phyloP scores from a whole-genome alignment of 2,329 filamentous ascomycete species.

The Aspergillaceae sp. region DNA sequence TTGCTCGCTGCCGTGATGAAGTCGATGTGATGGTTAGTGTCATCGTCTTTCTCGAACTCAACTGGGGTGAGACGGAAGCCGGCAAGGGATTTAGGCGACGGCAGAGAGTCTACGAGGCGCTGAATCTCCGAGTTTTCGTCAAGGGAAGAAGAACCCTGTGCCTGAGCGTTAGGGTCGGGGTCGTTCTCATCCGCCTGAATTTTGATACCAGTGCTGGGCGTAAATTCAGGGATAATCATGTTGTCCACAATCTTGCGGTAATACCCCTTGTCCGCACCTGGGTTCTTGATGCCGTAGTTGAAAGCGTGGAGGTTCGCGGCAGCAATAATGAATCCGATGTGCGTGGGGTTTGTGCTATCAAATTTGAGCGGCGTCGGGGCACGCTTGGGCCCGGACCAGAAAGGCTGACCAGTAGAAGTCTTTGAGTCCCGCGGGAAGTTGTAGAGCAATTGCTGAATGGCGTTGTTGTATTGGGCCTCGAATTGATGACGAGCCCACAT shows the following conservation, averaged over 20 bases:
- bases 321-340: conserved; percentile 79
- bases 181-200: conserved; percentile 96
- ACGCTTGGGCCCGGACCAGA: conserved; percentile 98
- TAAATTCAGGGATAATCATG: conserved; percentile 93
- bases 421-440: conserved; percentile 94
- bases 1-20: conserved; percentile 98
- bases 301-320: conserved; percentile 91
- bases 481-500: conserved; percentile 91
- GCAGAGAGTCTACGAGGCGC: conserved; percentile 62
- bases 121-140: conserved; percentile 65
- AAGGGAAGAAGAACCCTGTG: conserved; percentile 49
- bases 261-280: conserved; percentile 58
- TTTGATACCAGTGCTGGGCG: conserved; percentile 81
- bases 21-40: conserved; percentile 96
- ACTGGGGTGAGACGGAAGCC: conserved; percentile 86
- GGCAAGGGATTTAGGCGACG: conserved; percentile 68
- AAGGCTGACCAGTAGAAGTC: conserved; percentile 79
- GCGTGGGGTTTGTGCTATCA: conserved; percentile 71
- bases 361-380: conserved; percentile 89
- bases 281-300: conserved; percentile 95
- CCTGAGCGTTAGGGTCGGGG: conserved; percentile 74
- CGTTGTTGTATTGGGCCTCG: conserved; percentile 94
- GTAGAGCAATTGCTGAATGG: conserved; percentile 87
- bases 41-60: conserved; percentile 98
- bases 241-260: conserved; percentile 76